Base-by-base conservation (phyloP, 441 rosid genomes). In the Gossypium schwendimanii region DNA sequence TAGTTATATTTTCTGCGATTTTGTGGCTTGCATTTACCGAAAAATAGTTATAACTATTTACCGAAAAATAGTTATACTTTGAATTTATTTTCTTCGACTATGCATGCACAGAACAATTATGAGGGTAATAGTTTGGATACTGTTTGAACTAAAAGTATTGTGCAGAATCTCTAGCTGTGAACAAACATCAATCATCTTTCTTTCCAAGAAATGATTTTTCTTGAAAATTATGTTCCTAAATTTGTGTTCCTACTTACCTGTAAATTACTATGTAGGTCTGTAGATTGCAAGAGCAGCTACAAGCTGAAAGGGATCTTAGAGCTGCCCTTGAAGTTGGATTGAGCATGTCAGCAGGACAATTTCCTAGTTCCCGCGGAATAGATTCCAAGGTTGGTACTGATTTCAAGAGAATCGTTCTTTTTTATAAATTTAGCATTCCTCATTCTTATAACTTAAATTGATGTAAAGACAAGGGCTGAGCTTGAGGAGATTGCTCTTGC, bases 401-500 rank as follows among this genome's bases (percentile, higher is more conserved):
- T 60, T 36, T 26, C 64, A 26, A 60, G 41, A 60, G 64, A 60
- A 60, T 18, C 11, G 28, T 2, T 60, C 5, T 60, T 60, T 17
- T 28, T 60, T 28, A 28, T 26, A 58, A 58, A 5, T 58, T 15
- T 58, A 58, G 63, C 36, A 58, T 58, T 58, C 63, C 9, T 12
- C 63, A 58, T 58, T 58, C 63, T 58, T 26, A 58, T 24, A 58
- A 58, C 39, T 58, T 58, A 26, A 58, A 58, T 24, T 58, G 63
- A 58, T 26, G 36, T 58, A 26, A 58, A 58, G 98, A 94, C 99
- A 64, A 91, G 90, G 89, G 96, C 94, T 24, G 98, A 94, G 87
- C 97, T 94, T 47, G 98, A 94, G 87, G 98, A 94, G 88, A 94
- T 94, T 80, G 98, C 99, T 81, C 92, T 92, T 79, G 99, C 99